phyloP scores from a whole-genome alignment of 176 grass and related monocot species.

The Avena sativa region DNA sequence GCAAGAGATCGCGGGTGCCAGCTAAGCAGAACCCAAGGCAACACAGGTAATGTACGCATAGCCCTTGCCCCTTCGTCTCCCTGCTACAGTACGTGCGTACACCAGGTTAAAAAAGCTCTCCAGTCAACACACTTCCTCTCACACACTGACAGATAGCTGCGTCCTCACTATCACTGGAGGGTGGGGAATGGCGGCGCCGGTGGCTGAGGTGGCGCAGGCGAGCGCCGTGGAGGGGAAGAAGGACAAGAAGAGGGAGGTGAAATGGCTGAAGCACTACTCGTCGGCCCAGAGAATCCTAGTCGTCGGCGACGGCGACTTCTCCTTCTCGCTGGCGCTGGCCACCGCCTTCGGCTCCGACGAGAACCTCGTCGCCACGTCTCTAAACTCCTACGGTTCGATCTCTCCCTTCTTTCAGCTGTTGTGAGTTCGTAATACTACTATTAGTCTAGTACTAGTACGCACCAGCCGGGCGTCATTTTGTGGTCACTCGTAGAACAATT shows the following conservation, averaged over 20 bases:
- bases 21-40: not conserved
- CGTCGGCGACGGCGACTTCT: constrained; percentile 62
- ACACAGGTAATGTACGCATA: not conserved
- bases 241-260: constrained; percentile 1
- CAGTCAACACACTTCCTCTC: not conserved
- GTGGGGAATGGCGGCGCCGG: not conserved
- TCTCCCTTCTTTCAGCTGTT: too few species aligned
- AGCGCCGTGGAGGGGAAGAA: not conserved
- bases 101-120: not conserved
- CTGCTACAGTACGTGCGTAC: not conserved
- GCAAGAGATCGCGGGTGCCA: not conserved
- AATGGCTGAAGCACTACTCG: constrained; percentile 48
- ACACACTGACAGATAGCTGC: not conserved
- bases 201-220: not conserved
- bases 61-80: not conserved
- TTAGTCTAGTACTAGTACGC: too few species aligned
- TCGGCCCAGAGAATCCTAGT: constrained; percentile 53
- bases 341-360: constrained; percentile 50
- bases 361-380: constrained; percentile 61
- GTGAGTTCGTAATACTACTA: too few species aligned
- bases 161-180: not conserved
- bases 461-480: too few species aligned
- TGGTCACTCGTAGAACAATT: too few species aligned
- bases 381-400: constrained; percentile 27
- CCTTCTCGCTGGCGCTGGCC: constrained; percentile 60